These are phyloP conservation scores for Curvularia eragrostidis DNA, from an alignment of 2,329 filamentous ascomycete species.

Conservation along the genomic window DNA sequence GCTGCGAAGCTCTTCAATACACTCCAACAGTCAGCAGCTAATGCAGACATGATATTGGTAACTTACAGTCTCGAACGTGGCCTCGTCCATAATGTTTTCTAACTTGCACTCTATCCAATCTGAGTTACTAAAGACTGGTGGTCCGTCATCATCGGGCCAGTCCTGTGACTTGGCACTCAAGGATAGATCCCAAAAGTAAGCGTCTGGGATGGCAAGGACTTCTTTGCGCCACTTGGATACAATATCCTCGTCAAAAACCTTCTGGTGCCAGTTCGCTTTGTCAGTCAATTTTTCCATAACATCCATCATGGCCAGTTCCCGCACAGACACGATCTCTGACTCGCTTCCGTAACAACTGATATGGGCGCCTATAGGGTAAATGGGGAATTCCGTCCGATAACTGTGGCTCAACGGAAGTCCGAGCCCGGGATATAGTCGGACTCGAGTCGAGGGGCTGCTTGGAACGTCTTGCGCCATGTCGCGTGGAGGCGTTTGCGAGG, in stretches of 20 bases:
- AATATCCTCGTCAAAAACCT: slow-evolving; percentile 47
- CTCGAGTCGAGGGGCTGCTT: not conserved
- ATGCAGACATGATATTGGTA: not conserved
- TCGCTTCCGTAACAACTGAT: slow-evolving; percentile 3
- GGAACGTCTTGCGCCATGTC: not conserved
- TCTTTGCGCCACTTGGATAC: slow-evolving; percentile 36
- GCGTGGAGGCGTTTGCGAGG: not conserved
- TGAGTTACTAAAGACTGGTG: not conserved
- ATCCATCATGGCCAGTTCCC: slow-evolving; percentile 50
- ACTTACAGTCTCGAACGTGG: slow-evolving; percentile 24
- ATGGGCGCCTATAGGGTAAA: slow-evolving; percentile 29
- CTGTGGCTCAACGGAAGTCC: slow-evolving; percentile 23
- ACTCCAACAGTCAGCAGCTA: slow-evolving; percentile 15
- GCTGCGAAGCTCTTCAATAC: slow-evolving; percentile 55
- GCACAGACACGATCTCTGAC: slow-evolving; percentile 36
- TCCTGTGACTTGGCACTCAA: slow-evolving; percentile 13
- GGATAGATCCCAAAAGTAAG: slow-evolving; percentile 22
- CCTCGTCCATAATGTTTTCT: slow-evolving; percentile 24
- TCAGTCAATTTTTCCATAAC: slow-evolving; percentile 53
- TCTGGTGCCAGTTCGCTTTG: slow-evolving; percentile 50
- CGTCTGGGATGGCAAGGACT: slow-evolving; percentile 27
- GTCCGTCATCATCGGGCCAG: slow-evolving; percentile 8
- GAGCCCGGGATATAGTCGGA: slow-evolving; percentile 26
- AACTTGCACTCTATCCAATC: not conserved
- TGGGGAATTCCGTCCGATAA: not conserved